A percentile compares a stretch with the other conserved stretches of the same genome.
Conservation (phyloP, 352 stramenopile genomes). For the Peronospora farinosa region DNA sequence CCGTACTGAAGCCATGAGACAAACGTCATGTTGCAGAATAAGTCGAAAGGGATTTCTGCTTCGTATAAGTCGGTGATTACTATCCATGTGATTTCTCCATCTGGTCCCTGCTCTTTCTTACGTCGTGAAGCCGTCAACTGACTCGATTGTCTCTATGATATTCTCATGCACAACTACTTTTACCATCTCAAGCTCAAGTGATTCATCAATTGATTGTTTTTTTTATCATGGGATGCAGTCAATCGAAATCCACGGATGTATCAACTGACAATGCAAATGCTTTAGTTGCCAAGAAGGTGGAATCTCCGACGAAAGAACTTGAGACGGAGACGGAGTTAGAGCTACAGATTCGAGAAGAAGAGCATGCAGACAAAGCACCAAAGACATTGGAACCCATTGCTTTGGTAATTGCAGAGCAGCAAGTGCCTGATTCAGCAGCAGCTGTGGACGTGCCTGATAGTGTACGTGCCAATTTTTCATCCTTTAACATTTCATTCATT, state of each 20-base stretch:
- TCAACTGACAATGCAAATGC: constrained; percentile 4
- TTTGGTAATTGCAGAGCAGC: constrained; percentile 13
- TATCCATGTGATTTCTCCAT: too few relatives aligned
- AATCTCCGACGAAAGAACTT: constrained; percentile 5
- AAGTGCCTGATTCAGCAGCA: constrained; percentile 10
- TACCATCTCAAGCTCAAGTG: constrained; percentile 7
- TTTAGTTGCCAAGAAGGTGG: constrained; percentile 13
- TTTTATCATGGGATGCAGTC: constrained; percentile 32
- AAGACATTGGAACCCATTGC: constrained; percentile 21
- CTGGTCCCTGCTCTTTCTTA: background rate
- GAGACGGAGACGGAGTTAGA: constrained; percentile 3
- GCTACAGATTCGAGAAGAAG: constrained; percentile 11
- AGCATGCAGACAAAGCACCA: constrained; percentile 22
- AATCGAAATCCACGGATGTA: constrained; percentile 34
- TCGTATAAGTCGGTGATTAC: too few relatives aligned
- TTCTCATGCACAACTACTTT: constrained; percentile 7
- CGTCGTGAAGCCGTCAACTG: constrained; percentile 10
- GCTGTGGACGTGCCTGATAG: constrained; percentile 36
- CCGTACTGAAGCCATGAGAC: too few relatives aligned
- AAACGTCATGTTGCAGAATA: too few relatives aligned
- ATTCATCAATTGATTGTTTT: background rate
- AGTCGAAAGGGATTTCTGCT: too few relatives aligned
- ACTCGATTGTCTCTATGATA: background rate
- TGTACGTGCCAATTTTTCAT: constrained; percentile 46
- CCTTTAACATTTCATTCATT: constrained; percentile 52